phyloP scores from a whole-genome alignment of 83 land plant genomes.

The Picea mariana region DNA sequence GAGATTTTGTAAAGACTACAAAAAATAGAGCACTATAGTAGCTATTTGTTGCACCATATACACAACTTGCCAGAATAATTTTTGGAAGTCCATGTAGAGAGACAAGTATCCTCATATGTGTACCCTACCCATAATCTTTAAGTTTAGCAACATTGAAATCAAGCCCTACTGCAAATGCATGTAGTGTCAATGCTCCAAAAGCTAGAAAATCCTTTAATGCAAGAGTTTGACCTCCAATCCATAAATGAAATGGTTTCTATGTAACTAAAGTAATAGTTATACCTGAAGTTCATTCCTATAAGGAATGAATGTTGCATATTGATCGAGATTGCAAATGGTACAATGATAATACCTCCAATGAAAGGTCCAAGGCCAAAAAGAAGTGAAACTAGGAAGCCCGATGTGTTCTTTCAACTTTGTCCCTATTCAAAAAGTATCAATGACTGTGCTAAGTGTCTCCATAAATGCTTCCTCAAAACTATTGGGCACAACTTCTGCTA shows the following conservation, averaged over 20 bases:
- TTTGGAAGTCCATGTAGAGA: conserved; percentile 91
- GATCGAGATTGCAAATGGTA: conserved; percentile 62
- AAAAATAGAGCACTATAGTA: conserved; percentile 65
- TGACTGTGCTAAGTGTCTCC: conserved; percentile 78
- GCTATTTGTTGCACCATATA: conserved; percentile 83
- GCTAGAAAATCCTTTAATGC: conserved; percentile 70
- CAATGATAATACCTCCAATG: conserved; percentile 35
- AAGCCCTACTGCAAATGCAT: conserved; percentile 89
- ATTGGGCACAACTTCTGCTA: conserved; percentile 32
- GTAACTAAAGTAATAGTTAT: conserved; percentile 78
- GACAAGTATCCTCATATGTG: conserved; percentile 81
- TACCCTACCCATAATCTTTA: conserved; percentile 83
- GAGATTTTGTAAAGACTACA: conserved; percentile 49
- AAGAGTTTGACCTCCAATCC: conserved; percentile 55
- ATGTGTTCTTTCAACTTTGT: conserved; percentile 52
- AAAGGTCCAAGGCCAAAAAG: conserved; percentile 73
- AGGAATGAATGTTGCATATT: conserved; percentile 65
- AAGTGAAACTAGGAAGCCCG: conserved; percentile 70
- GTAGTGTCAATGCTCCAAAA: conserved; percentile 66
- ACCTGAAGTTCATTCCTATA: conserved; percentile 72
- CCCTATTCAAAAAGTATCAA: conserved; percentile 53
- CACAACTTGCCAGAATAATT: conserved; percentile 91
- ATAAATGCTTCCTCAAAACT: conserved; percentile 88
- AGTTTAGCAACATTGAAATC: conserved; percentile 94
- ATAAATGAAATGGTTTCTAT: conserved; percentile 88